Base-by-base conservation (phyloP, 495 filamentous ascomycete genomes). In the Glonium stellatum region DNA sequence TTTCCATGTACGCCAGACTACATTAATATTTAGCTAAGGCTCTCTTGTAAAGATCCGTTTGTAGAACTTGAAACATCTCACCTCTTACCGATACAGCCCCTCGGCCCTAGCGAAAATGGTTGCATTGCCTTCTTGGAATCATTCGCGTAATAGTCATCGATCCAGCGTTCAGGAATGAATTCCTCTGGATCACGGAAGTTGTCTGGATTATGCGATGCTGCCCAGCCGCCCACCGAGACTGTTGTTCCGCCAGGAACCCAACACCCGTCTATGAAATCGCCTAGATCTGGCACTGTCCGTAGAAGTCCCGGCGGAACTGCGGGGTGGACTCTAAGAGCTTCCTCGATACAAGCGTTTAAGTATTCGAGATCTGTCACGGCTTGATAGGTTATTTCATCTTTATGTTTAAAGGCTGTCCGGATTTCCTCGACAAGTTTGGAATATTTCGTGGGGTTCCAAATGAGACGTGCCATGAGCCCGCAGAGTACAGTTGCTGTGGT, bases 251-350 rank as follows among this genome's bases (percentile, higher is more conserved):
- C 72, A 12, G 75, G 74, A 15, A 79, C 64, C 25, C 60, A 71
- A 12, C 68, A 22, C 4, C 74, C 75, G 54, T 74, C 69, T 27
- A 80, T 71, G 2, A 68, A 46, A 1, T 65, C 65, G 3, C 79
- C 78, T 4, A 64, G 72, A 54, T 75, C 70, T 0, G 79, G 74
- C 0, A 78, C 78, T 25, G 74, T 74, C 0, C 80, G 70, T 0
- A 77, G 72, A 54, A 82, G 78, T 11, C 67, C 68, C 37, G 76
- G 77, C 18, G 77, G 75, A 0, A 79, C 76, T 0, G 80, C 76
- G 0, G 80, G 79, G 55, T 78, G 78, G 22, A 83, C 67, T 8
- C 81, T 77, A 23, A 82, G 70, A 0, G 77, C 77, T 67, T 84
- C 81, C 22, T 76, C 75, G 10, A 83, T 73, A 52, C 74, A 79